These are phyloP conservation scores for Scutellaria galericulata DNA, from an alignment of 257 asterid genomes.

Conservation along the genomic window DNA sequence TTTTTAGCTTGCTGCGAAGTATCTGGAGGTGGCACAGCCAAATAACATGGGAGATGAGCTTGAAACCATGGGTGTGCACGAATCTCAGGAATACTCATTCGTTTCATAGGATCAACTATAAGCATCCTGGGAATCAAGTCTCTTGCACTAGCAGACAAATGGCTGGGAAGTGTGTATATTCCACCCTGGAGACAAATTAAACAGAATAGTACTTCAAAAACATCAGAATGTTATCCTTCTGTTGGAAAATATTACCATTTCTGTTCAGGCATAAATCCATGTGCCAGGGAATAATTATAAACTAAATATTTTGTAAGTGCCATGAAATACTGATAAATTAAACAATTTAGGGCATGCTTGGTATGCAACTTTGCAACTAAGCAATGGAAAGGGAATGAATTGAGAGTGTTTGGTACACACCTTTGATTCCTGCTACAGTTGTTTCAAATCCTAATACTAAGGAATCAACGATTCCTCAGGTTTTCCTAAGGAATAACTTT, in stretches of 20 bases:
- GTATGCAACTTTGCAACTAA: too few relatives aligned
- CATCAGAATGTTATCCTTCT: conserved; percentile 3
- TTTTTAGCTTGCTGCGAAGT: conserved; percentile 86
- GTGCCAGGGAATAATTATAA: conserved; percentile 14
- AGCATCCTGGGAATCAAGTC: conserved; percentile 95
- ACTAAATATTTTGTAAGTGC: neutral
- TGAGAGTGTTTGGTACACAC: too few relatives aligned
- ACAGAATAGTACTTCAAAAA: conserved; percentile 26
- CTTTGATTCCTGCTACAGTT: too few relatives aligned
- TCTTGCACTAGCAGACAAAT: conserved; percentile 86
- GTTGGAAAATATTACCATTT: conserved; percentile 11
- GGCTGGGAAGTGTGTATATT: conserved; percentile 93
- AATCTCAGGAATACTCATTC: conserved; percentile 89
- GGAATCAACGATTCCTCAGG: too few relatives aligned
- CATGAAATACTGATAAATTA: neutral
- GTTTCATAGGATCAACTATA: conserved; percentile 88
- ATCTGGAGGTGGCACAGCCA: conserved; percentile 94
- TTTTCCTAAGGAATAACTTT: too few relatives aligned
- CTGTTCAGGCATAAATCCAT: neutral
- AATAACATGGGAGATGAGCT: conserved; percentile 88
- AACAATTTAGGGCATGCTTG: too few relatives aligned
- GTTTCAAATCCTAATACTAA: too few relatives aligned
- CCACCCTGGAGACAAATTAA: conserved; percentile 66
- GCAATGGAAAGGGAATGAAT: too few relatives aligned
- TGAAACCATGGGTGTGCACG: conserved; percentile 91